Percentiles rank a stretch among this genome's conserved stretches.
Evolutionary conservation across 2,329 filamentous ascomycete genomes (phyloP).

Genomic region (Cordyceps tenuipes): DNA sequence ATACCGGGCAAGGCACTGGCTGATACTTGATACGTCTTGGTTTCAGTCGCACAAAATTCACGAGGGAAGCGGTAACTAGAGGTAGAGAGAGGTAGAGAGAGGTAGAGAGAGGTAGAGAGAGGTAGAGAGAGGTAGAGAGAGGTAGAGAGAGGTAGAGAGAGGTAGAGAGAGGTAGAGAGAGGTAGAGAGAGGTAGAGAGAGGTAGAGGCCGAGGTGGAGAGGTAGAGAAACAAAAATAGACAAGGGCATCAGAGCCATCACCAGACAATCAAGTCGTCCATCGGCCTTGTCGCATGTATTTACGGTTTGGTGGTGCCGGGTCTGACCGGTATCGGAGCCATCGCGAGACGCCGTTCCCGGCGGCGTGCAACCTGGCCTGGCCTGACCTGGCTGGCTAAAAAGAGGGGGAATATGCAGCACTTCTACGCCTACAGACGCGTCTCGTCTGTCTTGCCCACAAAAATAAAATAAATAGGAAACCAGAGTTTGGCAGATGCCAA

Average conservation of each 20-base stretch:
- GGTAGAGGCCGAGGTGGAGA: background rate
- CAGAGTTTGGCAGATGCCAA: constrained; percentile 8
- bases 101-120: too few species aligned
- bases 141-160: too few species aligned
- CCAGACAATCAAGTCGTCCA: background rate
- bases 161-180: too few species aligned
- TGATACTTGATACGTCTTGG: background rate
- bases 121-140: too few species aligned
- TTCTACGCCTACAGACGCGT: background rate
- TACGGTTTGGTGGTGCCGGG: background rate
- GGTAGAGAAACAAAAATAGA: background rate
- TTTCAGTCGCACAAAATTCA: background rate
- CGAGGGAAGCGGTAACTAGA: too few species aligned
- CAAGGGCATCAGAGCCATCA: too few species aligned
- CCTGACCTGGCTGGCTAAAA: too few species aligned
- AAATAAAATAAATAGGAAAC: background rate
- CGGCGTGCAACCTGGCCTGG: background rate
- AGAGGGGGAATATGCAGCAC: background rate
- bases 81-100: too few species aligned
- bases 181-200: too few species aligned
- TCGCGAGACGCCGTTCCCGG: background rate
- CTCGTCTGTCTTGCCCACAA: background rate
- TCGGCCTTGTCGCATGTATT: background rate
- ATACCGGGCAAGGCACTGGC: too few species aligned
- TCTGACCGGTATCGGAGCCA: constrained; percentile 1